These are phyloP conservation scores for Dothiorella sarmentorum DNA, from an alignment of 2,329 filamentous ascomycete species.

Conservation along the genomic window DNA sequence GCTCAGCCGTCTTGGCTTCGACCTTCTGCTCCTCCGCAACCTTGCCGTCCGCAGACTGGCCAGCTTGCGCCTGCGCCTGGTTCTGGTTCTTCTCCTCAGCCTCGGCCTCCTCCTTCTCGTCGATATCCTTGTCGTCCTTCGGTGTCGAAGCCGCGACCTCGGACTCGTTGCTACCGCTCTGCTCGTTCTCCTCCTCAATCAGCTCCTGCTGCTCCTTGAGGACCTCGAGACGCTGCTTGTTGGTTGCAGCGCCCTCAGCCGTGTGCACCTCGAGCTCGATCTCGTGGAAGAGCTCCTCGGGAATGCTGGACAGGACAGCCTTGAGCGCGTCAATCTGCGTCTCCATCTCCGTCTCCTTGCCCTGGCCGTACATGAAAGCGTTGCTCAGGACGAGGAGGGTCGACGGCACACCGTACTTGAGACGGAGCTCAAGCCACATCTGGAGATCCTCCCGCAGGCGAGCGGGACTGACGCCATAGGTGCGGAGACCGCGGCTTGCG, in stretches of 20 bases:
- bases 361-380: conserved; percentile 92
- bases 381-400: conserved; percentile 94
- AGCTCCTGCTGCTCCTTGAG: conserved; percentile 97
- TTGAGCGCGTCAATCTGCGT: conserved; percentile 91
- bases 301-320: conserved; percentile 88
- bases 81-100: neutral
- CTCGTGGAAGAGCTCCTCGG: conserved; percentile 98
- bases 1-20: conserved; percentile 18
- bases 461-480: conserved; percentile 85
- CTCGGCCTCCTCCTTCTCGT: conserved; percentile 63
- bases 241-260: conserved; percentile 93
- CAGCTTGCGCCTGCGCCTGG: neutral
- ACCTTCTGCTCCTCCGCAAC: conserved; percentile 6
- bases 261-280: conserved; percentile 98
- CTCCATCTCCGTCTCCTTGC: conserved; percentile 77
- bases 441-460: conserved; percentile 85
- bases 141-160: conserved; percentile 53
- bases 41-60: neutral
- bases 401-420: conserved; percentile 93
- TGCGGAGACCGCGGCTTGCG: conserved; percentile 86
- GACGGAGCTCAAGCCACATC: conserved; percentile 89
- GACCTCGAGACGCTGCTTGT: conserved; percentile 97
- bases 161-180: conserved; percentile 76
- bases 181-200: conserved; percentile 94
- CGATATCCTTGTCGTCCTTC: conserved; percentile 86